Evolutionary conservation across 2,329 filamentous ascomycete species (phyloP), one percentile per base, ranked within the genome.

Genomic region (Venturia carpophila): DNA sequence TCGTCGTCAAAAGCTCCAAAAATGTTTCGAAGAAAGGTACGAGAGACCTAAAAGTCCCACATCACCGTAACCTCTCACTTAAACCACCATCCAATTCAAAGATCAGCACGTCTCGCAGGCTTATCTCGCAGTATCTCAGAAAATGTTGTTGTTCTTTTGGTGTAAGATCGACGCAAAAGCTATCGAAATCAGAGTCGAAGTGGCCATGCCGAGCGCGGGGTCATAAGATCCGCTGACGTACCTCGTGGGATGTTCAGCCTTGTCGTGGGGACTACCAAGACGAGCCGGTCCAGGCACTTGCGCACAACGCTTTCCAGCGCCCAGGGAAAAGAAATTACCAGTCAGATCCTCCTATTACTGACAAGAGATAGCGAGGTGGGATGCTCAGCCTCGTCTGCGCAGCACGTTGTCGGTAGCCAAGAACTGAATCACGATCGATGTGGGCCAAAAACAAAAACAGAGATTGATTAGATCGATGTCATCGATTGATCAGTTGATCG

Each of bases 211-310:
- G 30, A 34, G 11, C 49, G 49, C 49, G 49, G 49, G 49, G 49
- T 37, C 19, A 9, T 5, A n/a, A 9, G 21, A 13, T 37, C 30
- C 52, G 19, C 52, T 34, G 52, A 58, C 52, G 27, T 58, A 58
- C 52, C 27, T 5, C 27, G 47, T 52, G 47, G 30, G 52, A 34
- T 37, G 30, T 58, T 58, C 52, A 58, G 52, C 52, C 52, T 58
- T 37, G 27, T 37, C 10, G 52, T 58, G 47, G n/a, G n/a, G 19
- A 15, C 39, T 41, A 41, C 39, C 39, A 41, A 41, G 39, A 41
- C 39, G 15, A 15, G 4, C 39, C 39, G 39, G 39, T 17, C 21
- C 47, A 52, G 21, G 10, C 21, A 17, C 39, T 41, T 41, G 39
- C 39, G 39, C 39, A 41, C 10, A 41, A 15, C 39, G 39, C 15